phyloP scores from a whole-genome alignment of 1,284 basidiomycete species.

The Leccinum olivaceoglutinosum region DNA sequence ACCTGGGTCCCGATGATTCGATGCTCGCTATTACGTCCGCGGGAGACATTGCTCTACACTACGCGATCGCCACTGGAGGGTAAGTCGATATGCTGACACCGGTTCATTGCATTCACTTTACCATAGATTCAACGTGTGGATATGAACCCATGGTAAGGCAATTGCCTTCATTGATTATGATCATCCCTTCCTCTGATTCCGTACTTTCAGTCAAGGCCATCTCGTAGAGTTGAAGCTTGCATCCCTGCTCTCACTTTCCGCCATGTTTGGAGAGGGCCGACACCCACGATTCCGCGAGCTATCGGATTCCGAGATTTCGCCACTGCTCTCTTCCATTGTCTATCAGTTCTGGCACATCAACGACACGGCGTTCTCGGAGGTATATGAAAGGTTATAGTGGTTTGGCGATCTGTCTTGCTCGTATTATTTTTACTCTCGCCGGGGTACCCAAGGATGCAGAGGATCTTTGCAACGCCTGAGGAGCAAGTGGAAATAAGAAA shows the following conservation, averaged over 20 bases:
- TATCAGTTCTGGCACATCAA: conserved; percentile 80
- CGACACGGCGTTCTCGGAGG: conserved; percentile 53
- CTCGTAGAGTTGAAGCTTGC: conserved; percentile 79
- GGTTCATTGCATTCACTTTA: too few species aligned
- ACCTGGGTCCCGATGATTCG: conserved; percentile 61
- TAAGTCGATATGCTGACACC: conserved; percentile 18
- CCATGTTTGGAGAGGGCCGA: conserved; percentile 67
- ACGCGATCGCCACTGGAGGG: conserved; percentile 60
- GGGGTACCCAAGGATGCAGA: conserved; percentile 57
- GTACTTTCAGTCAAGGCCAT: conserved; percentile 58
- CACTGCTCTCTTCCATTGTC: conserved; percentile 68
- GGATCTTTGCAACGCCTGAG: conserved; percentile 49
- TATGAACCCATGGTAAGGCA: conserved; percentile 52
- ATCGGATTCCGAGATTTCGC: conserved; percentile 64
- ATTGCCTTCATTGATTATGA: not conserved
- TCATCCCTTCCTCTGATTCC: conserved; percentile 6
- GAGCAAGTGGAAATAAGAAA: conserved; percentile 60
- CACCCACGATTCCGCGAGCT: conserved; percentile 60
- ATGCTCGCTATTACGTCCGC: conserved; percentile 77
- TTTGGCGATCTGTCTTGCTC: conserved; percentile 64
- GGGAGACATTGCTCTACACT: conserved; percentile 81
- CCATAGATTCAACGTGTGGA: conserved; percentile 71
- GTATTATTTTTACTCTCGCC: conserved; percentile 54
- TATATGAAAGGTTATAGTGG: conserved; percentile 75
- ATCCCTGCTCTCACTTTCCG: conserved; percentile 60